Conservation (phyloP, 495 filamentous ascomycete species). For the Schizothecium vesticola region DNA sequence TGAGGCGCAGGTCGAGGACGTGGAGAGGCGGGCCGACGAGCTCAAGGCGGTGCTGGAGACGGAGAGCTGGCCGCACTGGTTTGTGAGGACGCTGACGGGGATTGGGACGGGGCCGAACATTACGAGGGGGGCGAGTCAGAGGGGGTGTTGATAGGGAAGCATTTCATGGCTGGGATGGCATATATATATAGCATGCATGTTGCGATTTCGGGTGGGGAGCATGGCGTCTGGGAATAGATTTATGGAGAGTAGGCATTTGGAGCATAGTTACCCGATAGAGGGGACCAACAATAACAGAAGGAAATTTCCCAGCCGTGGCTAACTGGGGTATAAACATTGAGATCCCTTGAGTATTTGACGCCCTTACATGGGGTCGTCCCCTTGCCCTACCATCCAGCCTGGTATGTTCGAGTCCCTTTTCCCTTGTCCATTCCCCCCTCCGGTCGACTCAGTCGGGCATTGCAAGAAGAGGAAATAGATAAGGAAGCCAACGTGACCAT, state of each 20-base stretch:
- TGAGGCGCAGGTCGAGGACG: constrained; percentile 68
- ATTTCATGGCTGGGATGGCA: neutral
- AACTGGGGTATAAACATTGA: neutral
- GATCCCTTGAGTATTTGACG: neutral
- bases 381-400: no score
- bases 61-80: constrained; percentile 58
- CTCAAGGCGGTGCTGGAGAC: constrained; percentile 61
- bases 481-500: no score
- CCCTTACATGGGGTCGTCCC: neutral
- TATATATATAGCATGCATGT: neutral
- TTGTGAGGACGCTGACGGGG: constrained; percentile 52
- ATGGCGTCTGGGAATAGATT: neutral
- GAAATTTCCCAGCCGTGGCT: neutral
- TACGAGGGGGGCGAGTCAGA: constrained; percentile 24
- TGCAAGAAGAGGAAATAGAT: no score
- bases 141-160: neutral
- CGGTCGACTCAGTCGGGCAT: no score
- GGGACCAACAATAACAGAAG: neutral
- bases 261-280: neutral
- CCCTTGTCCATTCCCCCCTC: no score
- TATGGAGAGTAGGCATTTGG: neutral
- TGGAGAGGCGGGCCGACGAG: constrained; percentile 69
- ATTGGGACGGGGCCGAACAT: constrained; percentile 55
- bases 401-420: no score
- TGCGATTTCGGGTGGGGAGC: neutral